Evolutionary conservation across 352 stramenopile genomes (phyloP).

Genomic region (Pythium phragmitis): DNA sequence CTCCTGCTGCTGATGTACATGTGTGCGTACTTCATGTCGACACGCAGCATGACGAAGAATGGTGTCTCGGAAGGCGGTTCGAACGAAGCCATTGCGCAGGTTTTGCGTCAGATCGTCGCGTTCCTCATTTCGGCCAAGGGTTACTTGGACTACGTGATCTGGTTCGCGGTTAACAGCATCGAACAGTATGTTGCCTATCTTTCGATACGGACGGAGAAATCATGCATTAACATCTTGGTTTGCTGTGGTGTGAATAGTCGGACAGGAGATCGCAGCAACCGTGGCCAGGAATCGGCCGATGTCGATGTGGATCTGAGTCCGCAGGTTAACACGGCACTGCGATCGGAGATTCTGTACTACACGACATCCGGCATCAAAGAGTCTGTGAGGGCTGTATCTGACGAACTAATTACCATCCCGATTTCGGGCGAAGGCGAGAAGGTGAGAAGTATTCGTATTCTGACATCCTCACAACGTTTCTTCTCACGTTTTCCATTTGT

Average conservation of each 20-base stretch:
- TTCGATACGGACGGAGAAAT: neutral
- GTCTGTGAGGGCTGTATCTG: constrained; percentile 68
- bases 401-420: constrained; percentile 76
- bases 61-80: constrained; percentile 34
- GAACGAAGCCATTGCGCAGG: constrained; percentile 56
- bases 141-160: constrained; percentile 89
- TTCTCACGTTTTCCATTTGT: constrained; percentile 3
- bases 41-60: constrained; percentile 46
- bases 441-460: constrained; percentile 22
- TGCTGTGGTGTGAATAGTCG: constrained; percentile 23
- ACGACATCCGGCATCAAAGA: constrained; percentile 89
- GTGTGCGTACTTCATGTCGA: constrained; percentile 88
- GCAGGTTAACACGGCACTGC: constrained; percentile 86
- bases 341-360: constrained; percentile 90
- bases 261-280: constrained; percentile 36
- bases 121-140: constrained; percentile 85
- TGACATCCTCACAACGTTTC: neutral
- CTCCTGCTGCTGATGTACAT: constrained; percentile 87
- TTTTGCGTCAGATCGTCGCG: constrained; percentile 77
- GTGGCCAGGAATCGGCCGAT: constrained; percentile 62
- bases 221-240: neutral
- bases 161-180: constrained; percentile 90
- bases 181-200: constrained; percentile 41
- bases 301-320: constrained; percentile 85
- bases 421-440: constrained; percentile 78